Evolutionary conservation across 208 protist species (phyloP).

Genomic region (Acanthamoeba lenticulata): DNA sequence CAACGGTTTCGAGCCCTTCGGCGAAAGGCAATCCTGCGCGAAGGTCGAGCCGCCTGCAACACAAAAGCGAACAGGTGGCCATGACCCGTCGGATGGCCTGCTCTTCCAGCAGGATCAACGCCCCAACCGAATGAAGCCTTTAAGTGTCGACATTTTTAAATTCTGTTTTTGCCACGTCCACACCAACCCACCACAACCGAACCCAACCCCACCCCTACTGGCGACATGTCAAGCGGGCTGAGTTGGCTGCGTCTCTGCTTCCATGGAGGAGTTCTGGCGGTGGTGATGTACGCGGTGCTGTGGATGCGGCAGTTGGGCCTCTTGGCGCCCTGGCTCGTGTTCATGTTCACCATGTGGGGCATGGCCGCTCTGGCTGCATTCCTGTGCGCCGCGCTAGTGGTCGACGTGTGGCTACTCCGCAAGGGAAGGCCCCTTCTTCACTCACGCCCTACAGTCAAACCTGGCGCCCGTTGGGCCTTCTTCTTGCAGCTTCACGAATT

Average conservation of each 20-base stretch:
- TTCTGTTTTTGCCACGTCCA: no score
- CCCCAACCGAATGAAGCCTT: no score
- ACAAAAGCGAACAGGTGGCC: no score
- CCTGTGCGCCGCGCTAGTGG: not conserved
- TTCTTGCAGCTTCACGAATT: not conserved
- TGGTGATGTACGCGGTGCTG: not conserved
- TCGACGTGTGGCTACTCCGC: not conserved
- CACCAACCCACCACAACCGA: no score
- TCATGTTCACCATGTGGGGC: conserved; percentile 42
- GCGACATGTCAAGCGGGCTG: no score
- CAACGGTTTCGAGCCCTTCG: not conserved
- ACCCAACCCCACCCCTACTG: no score
- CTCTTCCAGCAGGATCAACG: no score
- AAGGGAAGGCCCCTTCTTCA: no score
- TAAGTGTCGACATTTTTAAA: no score
- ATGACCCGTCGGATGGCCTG: no score
- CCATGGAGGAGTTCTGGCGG: not conserved
- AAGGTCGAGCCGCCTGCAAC: not conserved
- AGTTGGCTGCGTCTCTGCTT: not conserved
- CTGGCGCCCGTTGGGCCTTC: not conserved
- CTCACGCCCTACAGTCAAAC: not conserved
- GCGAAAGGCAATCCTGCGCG: not conserved
- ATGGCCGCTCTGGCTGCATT: not conserved
- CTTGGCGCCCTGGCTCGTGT: not conserved
- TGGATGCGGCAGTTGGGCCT: not conserved